Evolutionary conservation across 2,329 filamentous ascomycete species (phyloP).

Genomic region (Aspergillus sp.): DNA sequence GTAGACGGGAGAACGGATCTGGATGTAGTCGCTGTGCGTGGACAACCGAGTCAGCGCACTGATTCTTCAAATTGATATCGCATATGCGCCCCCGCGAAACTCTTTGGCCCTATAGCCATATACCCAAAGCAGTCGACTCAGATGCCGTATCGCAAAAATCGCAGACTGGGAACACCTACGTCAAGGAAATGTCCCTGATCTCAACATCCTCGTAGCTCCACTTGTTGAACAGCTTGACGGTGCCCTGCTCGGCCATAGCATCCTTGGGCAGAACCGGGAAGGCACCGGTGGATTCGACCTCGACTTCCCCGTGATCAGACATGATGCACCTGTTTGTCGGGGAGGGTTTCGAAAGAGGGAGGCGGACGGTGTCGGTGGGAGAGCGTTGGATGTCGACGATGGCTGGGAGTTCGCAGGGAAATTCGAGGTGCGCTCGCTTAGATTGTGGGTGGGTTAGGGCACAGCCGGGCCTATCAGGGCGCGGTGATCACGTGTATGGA

Average conservation of each 20-base stretch:
- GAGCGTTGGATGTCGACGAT: conserved; percentile 26
- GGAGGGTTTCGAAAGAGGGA: conserved; percentile 30
- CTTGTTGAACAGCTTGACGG: conserved; percentile 96
- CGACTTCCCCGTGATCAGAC: conserved; percentile 92
- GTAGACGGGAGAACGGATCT: conserved; percentile 98
- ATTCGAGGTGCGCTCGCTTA: conserved; percentile 37
- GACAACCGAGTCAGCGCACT: conserved; percentile 24
- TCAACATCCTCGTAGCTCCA: conserved; percentile 99
- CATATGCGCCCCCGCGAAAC: conserved; percentile 3
- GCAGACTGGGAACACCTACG: conserved; percentile 56
- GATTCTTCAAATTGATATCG: conserved; percentile 11
- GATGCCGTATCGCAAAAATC: conserved; percentile 19
- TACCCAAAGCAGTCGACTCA: not conserved
- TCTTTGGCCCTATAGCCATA: too few relatives aligned
- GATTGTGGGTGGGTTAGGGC: conserved; percentile 33
- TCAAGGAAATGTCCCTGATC: conserved; percentile 98
- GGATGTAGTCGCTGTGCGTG: conserved; percentile 85
- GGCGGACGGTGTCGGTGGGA: conserved; percentile 31
- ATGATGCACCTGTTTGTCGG: conserved; percentile 49
- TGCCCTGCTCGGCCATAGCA: conserved; percentile 77
- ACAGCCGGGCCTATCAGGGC: conserved; percentile 18
- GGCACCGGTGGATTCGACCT: conserved; percentile 65
- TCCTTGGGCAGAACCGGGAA: conserved; percentile 87
- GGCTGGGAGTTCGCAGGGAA: conserved; percentile 31
- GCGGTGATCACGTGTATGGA: conserved; percentile 15